Evolutionary conservation across 2,329 filamentous ascomycete species (phyloP).

Genomic region (Colletotrichum sp.): DNA sequence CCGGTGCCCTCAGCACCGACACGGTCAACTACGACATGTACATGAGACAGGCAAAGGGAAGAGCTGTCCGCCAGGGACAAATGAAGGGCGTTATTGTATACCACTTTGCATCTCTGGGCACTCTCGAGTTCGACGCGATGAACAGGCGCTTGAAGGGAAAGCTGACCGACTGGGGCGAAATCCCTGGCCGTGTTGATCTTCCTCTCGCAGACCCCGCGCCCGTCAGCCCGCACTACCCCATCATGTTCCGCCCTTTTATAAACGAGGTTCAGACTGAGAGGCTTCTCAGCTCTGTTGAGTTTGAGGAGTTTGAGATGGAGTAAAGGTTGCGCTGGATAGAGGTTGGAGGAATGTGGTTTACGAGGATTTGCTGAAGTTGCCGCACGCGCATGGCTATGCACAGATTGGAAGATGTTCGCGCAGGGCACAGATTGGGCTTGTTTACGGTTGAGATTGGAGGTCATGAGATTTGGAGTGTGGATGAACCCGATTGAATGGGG

Average conservation of each 20-base stretch:
- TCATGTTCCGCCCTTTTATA: not conserved
- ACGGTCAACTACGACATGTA: constrained; percentile 36
- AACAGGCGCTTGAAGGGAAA: constrained; percentile 17
- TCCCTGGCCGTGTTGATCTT: not conserved
- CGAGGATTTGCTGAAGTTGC: not conserved
- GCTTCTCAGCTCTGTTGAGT: constrained; percentile 6
- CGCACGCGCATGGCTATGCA: not conserved
- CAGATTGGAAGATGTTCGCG: not conserved
- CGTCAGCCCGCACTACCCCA: not conserved
- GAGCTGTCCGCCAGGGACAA: constrained; percentile 45
- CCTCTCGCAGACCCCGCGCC: not conserved
- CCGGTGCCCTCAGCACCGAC: constrained; percentile 35
- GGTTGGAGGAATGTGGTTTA: not conserved
- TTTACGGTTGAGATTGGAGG: fast-evolving
- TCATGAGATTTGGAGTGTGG: not conserved
- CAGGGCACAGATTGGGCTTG: not conserved
- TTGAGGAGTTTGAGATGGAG: constrained; percentile 3
- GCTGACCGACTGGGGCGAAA: not conserved
- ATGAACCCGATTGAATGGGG: not conserved
- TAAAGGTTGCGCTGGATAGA: not conserved
- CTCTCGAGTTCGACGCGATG: constrained; percentile 44
- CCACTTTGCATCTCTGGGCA: constrained; percentile 41
- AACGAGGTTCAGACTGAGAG: not conserved
- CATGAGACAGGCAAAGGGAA: constrained; percentile 44
- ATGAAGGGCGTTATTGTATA: constrained; percentile 39